phyloP scores from a whole-genome alignment of 1,139 yeast genomes.

The Hyphopichia pseudoburtonii region DNA sequence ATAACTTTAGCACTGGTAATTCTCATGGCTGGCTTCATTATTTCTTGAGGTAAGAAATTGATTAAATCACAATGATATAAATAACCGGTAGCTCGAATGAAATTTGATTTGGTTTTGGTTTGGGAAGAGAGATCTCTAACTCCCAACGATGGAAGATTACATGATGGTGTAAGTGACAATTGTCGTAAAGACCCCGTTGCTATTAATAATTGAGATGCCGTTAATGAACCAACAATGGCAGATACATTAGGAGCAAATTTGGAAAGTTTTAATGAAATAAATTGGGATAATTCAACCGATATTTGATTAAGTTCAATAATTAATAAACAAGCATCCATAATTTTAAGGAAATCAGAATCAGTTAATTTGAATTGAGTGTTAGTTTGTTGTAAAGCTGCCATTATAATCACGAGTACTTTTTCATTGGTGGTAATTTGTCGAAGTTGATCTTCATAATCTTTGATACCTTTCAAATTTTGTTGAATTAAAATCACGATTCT shows the following conservation, averaged over 20 bases:
- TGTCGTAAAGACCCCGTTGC: slow-evolving; percentile 71
- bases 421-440: slow-evolving; percentile 54
- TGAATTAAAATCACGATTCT: slow-evolving; percentile 52
- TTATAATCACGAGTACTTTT: slow-evolving; percentile 67
- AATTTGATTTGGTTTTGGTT: slow-evolving; percentile 23
- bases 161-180: slow-evolving; percentile 72
- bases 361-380: slow-evolving; percentile 26
- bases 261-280: slow-evolving; percentile 57
- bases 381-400: slow-evolving; percentile 59
- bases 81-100: slow-evolving; percentile 65
- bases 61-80: slow-evolving; percentile 54
- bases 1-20: slow-evolving; percentile 78
- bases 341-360: slow-evolving; percentile 34
- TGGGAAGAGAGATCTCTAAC: slow-evolving; percentile 51
- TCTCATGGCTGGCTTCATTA: slow-evolving; percentile 70
- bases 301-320: slow-evolving; percentile 48
- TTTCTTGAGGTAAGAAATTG: slow-evolving; percentile 55
- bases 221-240: slow-evolving; percentile 67
- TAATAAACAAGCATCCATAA: slow-evolving; percentile 48
- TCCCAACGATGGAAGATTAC: slow-evolving; percentile 82
- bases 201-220: slow-evolving; percentile 74
- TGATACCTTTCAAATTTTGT: slow-evolving; percentile 43
- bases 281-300: slow-evolving; percentile 45
- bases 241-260: slow-evolving; percentile 79
- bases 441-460: slow-evolving; percentile 34